phyloP scores from a whole-genome alignment of 306 rosid species.

The Lablab purpureus region DNA sequence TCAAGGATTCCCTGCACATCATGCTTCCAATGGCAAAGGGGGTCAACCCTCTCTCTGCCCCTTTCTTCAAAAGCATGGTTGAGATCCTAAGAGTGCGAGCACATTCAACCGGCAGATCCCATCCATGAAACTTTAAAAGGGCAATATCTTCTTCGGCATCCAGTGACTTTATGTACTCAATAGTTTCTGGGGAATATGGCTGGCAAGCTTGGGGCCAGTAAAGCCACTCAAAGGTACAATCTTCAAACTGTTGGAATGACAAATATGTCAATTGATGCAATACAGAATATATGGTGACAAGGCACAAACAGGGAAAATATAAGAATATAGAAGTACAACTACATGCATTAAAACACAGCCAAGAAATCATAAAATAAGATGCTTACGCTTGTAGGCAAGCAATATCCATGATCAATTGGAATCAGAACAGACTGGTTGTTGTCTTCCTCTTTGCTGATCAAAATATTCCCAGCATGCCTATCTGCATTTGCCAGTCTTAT shows the following conservation, averaged over 20 bases:
- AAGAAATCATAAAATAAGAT: conserved; percentile 26
- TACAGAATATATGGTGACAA: neutral
- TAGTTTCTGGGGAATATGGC: conserved; percentile 65
- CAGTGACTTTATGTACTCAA: conserved; percentile 71
- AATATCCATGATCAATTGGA: conserved; percentile 95
- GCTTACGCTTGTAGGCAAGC: conserved; percentile 90
- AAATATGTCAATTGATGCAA: conserved; percentile 42
- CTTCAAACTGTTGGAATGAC: conserved; percentile 74
- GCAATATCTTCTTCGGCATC: conserved; percentile 84
- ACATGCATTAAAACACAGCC: conserved; percentile 37
- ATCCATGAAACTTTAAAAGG: conserved; percentile 82
- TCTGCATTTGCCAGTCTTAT: conserved; percentile 90
- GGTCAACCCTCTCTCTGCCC: conserved; percentile 72
- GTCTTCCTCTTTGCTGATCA: conserved; percentile 61
- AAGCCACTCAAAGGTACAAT: conserved; percentile 95
- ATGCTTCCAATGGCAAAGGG: conserved; percentile 80
- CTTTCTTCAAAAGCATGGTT: conserved; percentile 93
- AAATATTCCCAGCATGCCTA: conserved; percentile 89
- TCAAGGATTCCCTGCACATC: conserved; percentile 79
- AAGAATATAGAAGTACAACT: conserved; percentile 1
- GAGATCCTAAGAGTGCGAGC: conserved; percentile 81
- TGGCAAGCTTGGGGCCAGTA: conserved; percentile 91
- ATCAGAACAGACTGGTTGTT: conserved; percentile 62
- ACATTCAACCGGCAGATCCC: conserved; percentile 79
- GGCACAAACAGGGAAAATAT: neutral